Percentiles rank a stretch among this genome's conserved stretches.
These are phyloP conservation scores for Mycena haematopus DNA, from an alignment of 768 basidiomycete species.

Conservation along the genomic window DNA sequence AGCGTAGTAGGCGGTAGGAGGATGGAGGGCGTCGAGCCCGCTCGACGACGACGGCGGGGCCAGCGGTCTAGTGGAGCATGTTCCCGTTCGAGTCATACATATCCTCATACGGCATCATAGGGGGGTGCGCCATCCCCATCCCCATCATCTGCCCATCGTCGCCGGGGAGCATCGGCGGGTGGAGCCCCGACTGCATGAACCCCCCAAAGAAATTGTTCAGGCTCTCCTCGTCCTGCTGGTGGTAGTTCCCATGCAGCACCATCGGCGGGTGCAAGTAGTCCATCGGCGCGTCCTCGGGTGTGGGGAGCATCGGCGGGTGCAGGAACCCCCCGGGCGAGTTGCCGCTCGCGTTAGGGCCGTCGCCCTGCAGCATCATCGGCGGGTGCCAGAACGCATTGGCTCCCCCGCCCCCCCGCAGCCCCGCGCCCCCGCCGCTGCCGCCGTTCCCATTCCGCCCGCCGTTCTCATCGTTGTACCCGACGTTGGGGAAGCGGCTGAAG, in stretches of 20 bases:
- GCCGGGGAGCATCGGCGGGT: slow-evolving; percentile 61
- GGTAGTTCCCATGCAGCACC: slow-evolving; percentile 34
- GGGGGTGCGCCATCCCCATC: slow-evolving; percentile 17
- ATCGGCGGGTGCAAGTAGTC: slow-evolving; percentile 74
- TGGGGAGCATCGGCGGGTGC: slow-evolving; percentile 75
- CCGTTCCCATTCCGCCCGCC: slow-evolving; percentile 1
- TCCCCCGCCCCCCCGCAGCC: slow-evolving; percentile 48
- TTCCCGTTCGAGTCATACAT: slow-evolving; percentile 25
- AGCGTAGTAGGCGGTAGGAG: not conserved
- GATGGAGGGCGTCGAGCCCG: slow-evolving; percentile 13
- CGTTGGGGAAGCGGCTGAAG: slow-evolving; percentile 55
- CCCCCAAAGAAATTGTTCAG: slow-evolving; percentile 48
- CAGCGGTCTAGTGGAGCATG: slow-evolving; percentile 22
- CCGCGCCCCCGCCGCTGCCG: slow-evolving; percentile 41
- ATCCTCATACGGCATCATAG: slow-evolving; percentile 31
- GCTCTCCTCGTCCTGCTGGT: slow-evolving; percentile 64
- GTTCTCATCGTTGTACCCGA: slow-evolving; percentile 31
- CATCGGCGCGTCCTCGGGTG: slow-evolving; percentile 67
- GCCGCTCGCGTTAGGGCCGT: slow-evolving; percentile 30
- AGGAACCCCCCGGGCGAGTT: slow-evolving; percentile 56
- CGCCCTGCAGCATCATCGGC: slow-evolving; percentile 66
- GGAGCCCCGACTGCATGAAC: slow-evolving; percentile 43
- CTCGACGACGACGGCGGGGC: slow-evolving; percentile 9
- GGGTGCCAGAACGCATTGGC: slow-evolving; percentile 81
- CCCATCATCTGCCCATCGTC: slow-evolving; percentile 37